These are phyloP conservation scores for Leishmania mexicana DNA, from an alignment of 208 protist genomes.

Conservation along the genomic window DNA sequence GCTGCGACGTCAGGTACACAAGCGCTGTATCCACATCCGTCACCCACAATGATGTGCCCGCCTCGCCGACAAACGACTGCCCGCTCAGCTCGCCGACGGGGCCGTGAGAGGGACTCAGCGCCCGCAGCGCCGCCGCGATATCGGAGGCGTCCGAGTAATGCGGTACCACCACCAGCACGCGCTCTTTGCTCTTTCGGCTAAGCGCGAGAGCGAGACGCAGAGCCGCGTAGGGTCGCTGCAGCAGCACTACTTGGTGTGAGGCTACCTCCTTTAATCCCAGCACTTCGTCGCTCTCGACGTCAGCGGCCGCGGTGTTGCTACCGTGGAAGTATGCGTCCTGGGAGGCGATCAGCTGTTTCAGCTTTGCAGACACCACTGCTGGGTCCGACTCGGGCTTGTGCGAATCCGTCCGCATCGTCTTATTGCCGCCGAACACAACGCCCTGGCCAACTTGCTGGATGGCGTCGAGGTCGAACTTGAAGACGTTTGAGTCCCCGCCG, in stretches of 20 bases:
- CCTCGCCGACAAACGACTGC: constrained; percentile 52
- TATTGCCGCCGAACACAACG: constrained; percentile 74
- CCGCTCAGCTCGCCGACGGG: constrained; percentile 70
- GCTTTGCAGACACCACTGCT: constrained; percentile 45
- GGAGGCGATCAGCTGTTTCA: constrained; percentile 39
- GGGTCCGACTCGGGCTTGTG: constrained; percentile 49
- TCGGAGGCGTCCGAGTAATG: constrained; percentile 71
- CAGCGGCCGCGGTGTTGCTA: background rate
- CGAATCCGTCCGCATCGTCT: constrained; percentile 66
- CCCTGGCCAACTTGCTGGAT: constrained; percentile 85
- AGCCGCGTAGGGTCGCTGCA: constrained; percentile 44
- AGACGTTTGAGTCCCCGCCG: constrained; percentile 64
- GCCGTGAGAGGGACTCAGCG: constrained; percentile 19
- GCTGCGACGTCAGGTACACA: constrained; percentile 65
- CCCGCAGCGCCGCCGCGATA: constrained; percentile 49
- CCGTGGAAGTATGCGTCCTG: constrained; percentile 19
- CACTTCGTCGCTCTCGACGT: constrained; percentile 8
- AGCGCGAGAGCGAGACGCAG: constrained; percentile 55
- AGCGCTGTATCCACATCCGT: constrained; percentile 78
- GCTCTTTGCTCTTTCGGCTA: constrained; percentile 25
- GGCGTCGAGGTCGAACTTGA: constrained; percentile 87
- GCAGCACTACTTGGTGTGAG: constrained; percentile 52
- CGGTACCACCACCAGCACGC: constrained; percentile 85
- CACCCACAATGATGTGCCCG: constrained; percentile 69
- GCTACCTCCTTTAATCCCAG: constrained; percentile 30